Conservation (phyloP, 352 stramenopile genomes). For the Pythium phragmitis region DNA sequence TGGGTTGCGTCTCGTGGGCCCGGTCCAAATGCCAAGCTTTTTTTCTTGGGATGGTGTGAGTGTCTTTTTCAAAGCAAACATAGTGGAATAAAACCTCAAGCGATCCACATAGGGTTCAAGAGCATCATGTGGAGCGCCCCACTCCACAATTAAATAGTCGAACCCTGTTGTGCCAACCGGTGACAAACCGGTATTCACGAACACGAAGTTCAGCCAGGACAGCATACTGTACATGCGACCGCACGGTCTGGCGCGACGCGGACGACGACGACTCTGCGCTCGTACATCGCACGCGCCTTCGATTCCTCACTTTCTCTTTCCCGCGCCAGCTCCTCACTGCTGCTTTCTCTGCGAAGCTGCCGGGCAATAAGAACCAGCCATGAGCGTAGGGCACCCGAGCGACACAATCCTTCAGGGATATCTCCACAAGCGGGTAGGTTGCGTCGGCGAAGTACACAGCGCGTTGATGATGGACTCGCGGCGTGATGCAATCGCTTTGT, state of each 20-base stretch:
- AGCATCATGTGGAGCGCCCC: too few species aligned
- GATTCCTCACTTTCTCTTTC: not conserved
- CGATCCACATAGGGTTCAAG: not conserved
- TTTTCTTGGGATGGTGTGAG: not conserved
- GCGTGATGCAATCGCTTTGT: not conserved
- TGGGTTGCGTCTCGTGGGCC: not conserved
- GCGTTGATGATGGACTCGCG: not conserved
- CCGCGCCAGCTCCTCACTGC: not conserved
- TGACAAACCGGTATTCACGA: not conserved
- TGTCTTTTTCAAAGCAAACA: too few species aligned
- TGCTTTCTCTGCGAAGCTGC: not conserved
- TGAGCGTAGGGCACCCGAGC: conserved; percentile 49
- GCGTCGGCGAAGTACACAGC: not conserved
- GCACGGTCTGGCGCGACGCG: not conserved
- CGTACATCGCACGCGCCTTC: not conserved
- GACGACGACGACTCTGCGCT: conserved; percentile 1
- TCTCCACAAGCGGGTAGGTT: conserved; percentile 75
- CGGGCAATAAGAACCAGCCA: conserved; percentile 12
- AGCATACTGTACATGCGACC: not conserved
- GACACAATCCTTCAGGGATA: conserved; percentile 76
- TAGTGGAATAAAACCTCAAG: not conserved
- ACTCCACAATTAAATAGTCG: too few species aligned
- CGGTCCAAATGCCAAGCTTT: not conserved
- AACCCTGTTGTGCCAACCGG: too few species aligned
- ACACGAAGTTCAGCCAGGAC: conserved; percentile 1